Conservation (phyloP, 768 basidiomycete genomes). For the Boletus huronensis region DNA sequence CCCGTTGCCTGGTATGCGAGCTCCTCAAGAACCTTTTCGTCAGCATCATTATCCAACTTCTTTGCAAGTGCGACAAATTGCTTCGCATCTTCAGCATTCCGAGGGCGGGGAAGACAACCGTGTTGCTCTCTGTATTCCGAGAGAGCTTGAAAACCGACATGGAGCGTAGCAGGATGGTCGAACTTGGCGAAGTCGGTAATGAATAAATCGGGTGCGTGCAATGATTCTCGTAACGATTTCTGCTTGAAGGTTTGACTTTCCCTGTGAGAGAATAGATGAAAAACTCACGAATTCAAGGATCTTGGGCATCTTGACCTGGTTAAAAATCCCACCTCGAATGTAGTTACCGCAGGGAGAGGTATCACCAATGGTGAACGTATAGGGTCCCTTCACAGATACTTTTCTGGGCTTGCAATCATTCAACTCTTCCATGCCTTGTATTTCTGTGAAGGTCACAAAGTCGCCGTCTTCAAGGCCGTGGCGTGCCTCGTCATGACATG, state of each 20-base stretch:
- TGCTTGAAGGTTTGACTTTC: slow-evolving; percentile 31
- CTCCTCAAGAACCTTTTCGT: slow-evolving; percentile 81
- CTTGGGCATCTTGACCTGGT: slow-evolving; percentile 99
- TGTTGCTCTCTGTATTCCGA: slow-evolving; percentile 67
- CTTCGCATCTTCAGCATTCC: slow-evolving; percentile 77
- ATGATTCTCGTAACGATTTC: slow-evolving; percentile 92
- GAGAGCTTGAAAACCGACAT: slow-evolving; percentile 93
- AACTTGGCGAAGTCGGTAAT: slow-evolving; percentile 98
- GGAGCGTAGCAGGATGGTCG: slow-evolving; percentile 85
- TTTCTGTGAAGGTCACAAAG: slow-evolving; percentile 93
- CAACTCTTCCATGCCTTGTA: slow-evolving; percentile 90
- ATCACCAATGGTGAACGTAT: slow-evolving; percentile 95
- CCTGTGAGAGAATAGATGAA: background rate
- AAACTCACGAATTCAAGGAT: slow-evolving; percentile 83
- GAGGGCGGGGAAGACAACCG: slow-evolving; percentile 72
- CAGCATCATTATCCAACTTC: slow-evolving; percentile 66
- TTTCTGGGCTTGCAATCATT: slow-evolving; percentile 92
- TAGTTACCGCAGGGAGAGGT: slow-evolving; percentile 77
- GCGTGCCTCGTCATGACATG: slow-evolving; percentile 93
- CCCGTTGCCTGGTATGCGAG: slow-evolving; percentile 90
- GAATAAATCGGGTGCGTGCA: slow-evolving; percentile 79
- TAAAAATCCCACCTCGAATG: slow-evolving; percentile 88
- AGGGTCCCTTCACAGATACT: slow-evolving; percentile 91
- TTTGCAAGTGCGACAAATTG: slow-evolving; percentile 73
- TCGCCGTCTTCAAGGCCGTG: slow-evolving; percentile 99